Evolutionary conservation across 2,329 filamentous ascomycete species (phyloP), one percentile per base, ranked within the genome.

Genomic region (Ophiocordyceps camponoti-floridani): DNA sequence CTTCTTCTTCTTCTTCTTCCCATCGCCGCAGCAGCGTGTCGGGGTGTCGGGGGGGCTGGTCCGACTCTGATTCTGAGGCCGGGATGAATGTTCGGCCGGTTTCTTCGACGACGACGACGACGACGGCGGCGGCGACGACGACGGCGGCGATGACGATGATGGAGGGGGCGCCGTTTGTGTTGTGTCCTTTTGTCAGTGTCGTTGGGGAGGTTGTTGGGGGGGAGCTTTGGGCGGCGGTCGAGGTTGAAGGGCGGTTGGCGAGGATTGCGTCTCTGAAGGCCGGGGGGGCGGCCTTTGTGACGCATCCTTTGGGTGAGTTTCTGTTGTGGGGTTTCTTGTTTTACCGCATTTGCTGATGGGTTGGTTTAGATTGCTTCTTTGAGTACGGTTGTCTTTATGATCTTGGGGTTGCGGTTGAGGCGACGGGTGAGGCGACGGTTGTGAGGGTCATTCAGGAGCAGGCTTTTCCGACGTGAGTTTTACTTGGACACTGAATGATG

Each of bases 341-440:
- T 18, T n/a, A 13, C 9, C 10, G 14, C 31, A 16, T 6, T 38
- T 2, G 23, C 40, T 18, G 35, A 47, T 52, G 28, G 52, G 35
- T 11, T 12, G 16, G 18, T 3, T 10, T 16, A 66, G 64, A 58
- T 47, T 49, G 49, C 6, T 52, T 52, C 14, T 58, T 63, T 46
- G 60, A 60, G 31, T 68, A 67, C 53, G 70, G 68, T 11, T 69
- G 65, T 47, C 56, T 77, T 13, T 67, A 70, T 50, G 62, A 74
- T 46, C 50, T 75, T 35, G 59, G 57, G 2, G 56, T 73, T 4
- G 62, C 73, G 19, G 52, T 75, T 19, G 47, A 67, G 6, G 65
- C 72, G 0, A 58, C 62, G 1, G 47, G 48, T 19, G 61, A 59
- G 31, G 67, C 61, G 40, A 57, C 57, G 6, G 55, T 75, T 30